Conservation (phyloP, 2,329 filamentous ascomycete genomes). For the Botrytis fabae region DNA sequence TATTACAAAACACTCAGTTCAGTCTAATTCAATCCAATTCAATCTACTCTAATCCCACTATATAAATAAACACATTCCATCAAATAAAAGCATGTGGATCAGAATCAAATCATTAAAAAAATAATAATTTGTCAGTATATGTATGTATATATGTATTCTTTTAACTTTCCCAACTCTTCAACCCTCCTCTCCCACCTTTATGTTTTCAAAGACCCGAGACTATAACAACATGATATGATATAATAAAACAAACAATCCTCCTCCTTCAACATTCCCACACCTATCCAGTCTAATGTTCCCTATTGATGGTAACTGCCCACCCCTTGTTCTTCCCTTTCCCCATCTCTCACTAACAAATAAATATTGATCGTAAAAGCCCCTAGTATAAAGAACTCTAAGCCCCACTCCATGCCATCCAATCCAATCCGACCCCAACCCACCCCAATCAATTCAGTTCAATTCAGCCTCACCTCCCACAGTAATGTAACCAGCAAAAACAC, state of each 20-base stretch:
- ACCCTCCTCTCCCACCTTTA: neutral
- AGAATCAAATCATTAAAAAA: no score
- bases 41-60: no score
- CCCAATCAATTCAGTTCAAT: neutral
- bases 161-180: no score
- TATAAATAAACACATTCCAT: no score
- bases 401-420: neutral
- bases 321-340: no score
- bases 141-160: no score
- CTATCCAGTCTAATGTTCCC: neutral
- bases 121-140: no score
- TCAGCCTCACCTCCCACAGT: neutral
- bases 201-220: neutral
- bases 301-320: neutral
- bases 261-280: neutral
- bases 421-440: neutral
- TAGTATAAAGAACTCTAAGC: neutral
- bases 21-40: no score
- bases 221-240: neutral
- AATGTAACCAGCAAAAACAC: neutral
- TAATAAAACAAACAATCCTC: neutral
- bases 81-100: no score
- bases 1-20: no score
- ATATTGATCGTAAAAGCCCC: neutral
- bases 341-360: neutral